Evolutionary conservation across 78 protist genomes (phyloP).

Genomic region (Protostelium mycophagum): DNA sequence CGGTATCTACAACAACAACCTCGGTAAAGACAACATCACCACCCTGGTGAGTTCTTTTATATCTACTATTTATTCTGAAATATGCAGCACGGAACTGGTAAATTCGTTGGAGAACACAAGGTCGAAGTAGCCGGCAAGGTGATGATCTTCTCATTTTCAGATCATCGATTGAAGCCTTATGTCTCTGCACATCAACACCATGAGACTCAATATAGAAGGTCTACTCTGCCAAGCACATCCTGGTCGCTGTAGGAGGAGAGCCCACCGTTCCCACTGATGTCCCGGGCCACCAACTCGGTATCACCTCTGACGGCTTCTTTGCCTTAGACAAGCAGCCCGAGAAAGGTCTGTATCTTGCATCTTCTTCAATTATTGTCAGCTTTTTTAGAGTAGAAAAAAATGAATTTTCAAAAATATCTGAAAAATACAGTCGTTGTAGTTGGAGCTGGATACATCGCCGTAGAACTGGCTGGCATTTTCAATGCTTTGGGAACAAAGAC

Average conservation of each 20-base stretch:
- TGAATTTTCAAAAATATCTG: no score
- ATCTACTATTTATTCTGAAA: not conserved
- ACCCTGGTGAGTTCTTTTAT: conserved; percentile 7
- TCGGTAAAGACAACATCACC: conserved; percentile 20
- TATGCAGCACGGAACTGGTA: conserved; percentile 62
- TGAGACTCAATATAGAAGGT: no score
- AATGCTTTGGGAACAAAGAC: conserved; percentile 56
- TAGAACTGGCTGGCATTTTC: conserved; percentile 84
- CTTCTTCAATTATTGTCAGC: not conserved
- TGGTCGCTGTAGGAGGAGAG: conserved; percentile 78
- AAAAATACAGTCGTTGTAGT: conserved; percentile 12
- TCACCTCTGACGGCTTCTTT: conserved; percentile 76
- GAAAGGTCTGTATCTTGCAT: not conserved
- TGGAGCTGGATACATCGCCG: conserved; percentile 86
- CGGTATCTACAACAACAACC: conserved; percentile 69
- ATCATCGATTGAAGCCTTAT: no score
- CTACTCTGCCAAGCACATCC: conserved; percentile 69
- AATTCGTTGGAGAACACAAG: conserved; percentile 50
- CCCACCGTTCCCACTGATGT: conserved; percentile 61
- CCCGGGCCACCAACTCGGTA: conserved; percentile 70
- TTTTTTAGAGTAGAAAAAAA: no score
- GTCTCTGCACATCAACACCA: no score
- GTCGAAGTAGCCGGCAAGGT: conserved; percentile 48
- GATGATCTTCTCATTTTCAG: no score
- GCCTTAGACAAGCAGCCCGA: conserved; percentile 63